Evolutionary conservation across 2,329 filamentous ascomycete species (phyloP).

Genomic region (Ophiostoma fasciatum): DNA sequence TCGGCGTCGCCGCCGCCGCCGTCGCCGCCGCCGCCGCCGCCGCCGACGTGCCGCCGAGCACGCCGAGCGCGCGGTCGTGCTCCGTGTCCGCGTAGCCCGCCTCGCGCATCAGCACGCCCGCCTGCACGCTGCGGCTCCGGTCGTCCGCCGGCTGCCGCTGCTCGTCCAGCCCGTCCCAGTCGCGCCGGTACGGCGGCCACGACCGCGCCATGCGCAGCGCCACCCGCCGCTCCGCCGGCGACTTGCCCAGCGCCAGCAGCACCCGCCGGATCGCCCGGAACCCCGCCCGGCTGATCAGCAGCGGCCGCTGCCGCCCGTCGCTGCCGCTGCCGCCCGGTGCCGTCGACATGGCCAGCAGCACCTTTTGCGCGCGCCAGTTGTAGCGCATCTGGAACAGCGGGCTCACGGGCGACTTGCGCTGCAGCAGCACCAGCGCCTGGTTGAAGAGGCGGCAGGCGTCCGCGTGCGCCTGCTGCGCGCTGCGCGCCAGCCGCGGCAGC

Average conservation of each 20-base stretch:
- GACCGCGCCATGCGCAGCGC: conserved; percentile 32
- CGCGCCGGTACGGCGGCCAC: conserved; percentile 46
- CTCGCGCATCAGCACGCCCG: conserved; percentile 38
- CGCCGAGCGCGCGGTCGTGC: conserved; percentile 33
- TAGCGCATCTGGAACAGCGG: conserved; percentile 24
- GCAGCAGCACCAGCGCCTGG: conserved; percentile 22
- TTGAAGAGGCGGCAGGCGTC: conserved; percentile 26
- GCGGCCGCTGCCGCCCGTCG: conserved; percentile 25
- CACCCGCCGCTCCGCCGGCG: conserved; percentile 31
- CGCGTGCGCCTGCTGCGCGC: conserved; percentile 12
- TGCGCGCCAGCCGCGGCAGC: conserved; percentile 6
- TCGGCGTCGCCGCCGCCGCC: conserved; percentile 33
- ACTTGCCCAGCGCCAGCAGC: conserved; percentile 38
- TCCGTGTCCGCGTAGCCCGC: conserved; percentile 36
- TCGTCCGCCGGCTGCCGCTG: conserved; percentile 34
- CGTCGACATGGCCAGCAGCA: conserved; percentile 37
- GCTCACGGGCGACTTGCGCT: conserved; percentile 18
- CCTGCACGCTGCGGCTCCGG: conserved; percentile 36
- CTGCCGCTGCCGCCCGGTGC: too few species aligned
- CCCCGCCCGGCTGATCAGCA: conserved; percentile 34
- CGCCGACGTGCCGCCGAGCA: conserved; percentile 35
- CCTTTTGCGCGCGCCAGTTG: conserved; percentile 44
- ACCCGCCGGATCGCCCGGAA: conserved; percentile 41
- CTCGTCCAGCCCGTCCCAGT: conserved; percentile 46
- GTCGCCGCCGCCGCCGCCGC: conserved; percentile 30